phyloP scores from a whole-genome alignment of 192 early-diverging fungal species.

The Oehlia diaphana region DNA sequence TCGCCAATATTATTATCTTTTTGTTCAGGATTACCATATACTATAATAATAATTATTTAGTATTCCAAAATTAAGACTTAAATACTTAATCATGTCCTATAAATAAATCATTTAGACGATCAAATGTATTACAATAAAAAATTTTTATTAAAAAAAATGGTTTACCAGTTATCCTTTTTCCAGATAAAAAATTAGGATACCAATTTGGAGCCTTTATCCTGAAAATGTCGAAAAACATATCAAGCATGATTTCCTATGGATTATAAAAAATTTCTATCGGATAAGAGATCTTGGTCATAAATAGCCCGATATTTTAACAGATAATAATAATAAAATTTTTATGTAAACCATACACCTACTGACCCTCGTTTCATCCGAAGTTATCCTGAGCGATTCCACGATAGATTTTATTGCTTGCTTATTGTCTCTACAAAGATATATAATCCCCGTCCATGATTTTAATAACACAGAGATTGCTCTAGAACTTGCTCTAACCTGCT shows the following conservation, averaged over 20 bases:
- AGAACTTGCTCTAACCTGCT: constrained; percentile 65
- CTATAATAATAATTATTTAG: constrained; percentile 8
- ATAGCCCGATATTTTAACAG: constrained; percentile 19
- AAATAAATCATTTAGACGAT: constrained; percentile 17
- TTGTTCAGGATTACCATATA: constrained; percentile 34
- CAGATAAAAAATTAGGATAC: constrained; percentile 49
- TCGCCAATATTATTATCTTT: constrained; percentile 32
- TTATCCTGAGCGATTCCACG: constrained; percentile 68
- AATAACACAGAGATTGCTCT: constrained; percentile 64
- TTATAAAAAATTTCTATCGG: constrained; percentile 8
- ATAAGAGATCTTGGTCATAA: constrained; percentile 19
- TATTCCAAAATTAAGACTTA: neutral
- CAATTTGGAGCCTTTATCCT: constrained; percentile 65
- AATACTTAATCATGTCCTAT: neutral
- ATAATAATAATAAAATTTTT: constrained; percentile 28
- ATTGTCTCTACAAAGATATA: constrained; percentile 74
- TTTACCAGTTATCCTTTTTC: constrained; percentile 44
- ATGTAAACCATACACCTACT: constrained; percentile 1
- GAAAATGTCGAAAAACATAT: constrained; percentile 83
- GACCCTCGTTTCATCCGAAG: constrained; percentile 71
- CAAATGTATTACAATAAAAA: too few relatives aligned
- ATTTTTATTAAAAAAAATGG: neutral
- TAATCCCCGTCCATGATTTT: constrained; percentile 77
- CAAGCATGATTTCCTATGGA: constrained; percentile 70
- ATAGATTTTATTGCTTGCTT: constrained; percentile 68